Conservation (phyloP, 2,329 filamentous ascomycete genomes). For the Pseudocercospora fuligena region DNA sequence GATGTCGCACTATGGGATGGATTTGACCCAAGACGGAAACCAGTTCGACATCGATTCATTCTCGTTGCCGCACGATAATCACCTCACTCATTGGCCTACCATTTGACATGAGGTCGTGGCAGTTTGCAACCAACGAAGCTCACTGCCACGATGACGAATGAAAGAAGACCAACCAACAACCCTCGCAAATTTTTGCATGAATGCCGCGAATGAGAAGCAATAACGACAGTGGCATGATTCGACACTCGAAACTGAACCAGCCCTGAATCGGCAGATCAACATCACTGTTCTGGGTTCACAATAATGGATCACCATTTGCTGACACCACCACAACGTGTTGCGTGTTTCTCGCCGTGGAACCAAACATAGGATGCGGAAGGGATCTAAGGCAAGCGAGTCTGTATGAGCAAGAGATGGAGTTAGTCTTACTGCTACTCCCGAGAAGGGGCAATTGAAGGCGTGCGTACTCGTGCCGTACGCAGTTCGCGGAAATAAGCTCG, state of each 20-base stretch:
- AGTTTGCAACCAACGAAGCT: slow-evolving; percentile 3
- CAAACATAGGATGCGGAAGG: too few species aligned
- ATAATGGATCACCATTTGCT: not conserved
- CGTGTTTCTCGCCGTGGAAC: too few species aligned
- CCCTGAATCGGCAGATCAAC: not conserved
- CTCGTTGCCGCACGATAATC: slow-evolving; percentile 18
- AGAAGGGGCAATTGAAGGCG: too few species aligned
- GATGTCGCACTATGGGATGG: slow-evolving; percentile 22
- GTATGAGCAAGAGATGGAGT: too few species aligned
- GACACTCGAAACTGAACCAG: not conserved
- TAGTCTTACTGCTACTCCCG: too few species aligned
- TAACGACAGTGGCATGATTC: not conserved
- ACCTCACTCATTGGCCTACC: slow-evolving; percentile 17
- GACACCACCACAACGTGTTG: not conserved
- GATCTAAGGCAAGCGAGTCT: too few species aligned
- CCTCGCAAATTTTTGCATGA: not conserved
- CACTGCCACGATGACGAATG: slow-evolving; percentile 6
- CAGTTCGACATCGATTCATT: slow-evolving; percentile 19
- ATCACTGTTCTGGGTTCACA: not conserved
- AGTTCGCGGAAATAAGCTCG: too few species aligned
- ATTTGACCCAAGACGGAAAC: slow-evolving; percentile 17
- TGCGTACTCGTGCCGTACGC: too few species aligned
- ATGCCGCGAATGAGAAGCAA: not conserved
- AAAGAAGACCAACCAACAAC: not conserved
- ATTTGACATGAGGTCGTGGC: slow-evolving; percentile 14